Base-by-base conservation (phyloP, 2,329 filamentous ascomycete genomes). In the Arthrobotrys sphaeroides region DNA sequence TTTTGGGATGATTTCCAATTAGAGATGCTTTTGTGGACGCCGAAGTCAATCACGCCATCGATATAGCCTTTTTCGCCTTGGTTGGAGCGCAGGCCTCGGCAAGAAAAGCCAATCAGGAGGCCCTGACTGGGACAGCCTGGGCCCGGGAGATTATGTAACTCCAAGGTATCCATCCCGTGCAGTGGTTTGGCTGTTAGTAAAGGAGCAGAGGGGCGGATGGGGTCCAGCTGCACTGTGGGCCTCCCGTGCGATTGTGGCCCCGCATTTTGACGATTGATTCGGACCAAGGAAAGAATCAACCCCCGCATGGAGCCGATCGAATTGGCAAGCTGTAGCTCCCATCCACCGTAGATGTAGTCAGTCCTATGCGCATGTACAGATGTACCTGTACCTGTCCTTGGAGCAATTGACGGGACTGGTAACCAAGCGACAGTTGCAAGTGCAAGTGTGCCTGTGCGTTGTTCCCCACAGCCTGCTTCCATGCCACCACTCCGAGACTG, bases 41-140 rank as follows among this genome's bases (percentile, higher is more conserved):
- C 70, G 70, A 74, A 45, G 31, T 61, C 47, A 49, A 74, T 74
- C 70, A 74, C 70, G 70, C 70, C 62, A 74, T 74, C 70, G 62
- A 68, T 26, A 57, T 43, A 33, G 22, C 13, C 49, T 51, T 59
- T 66, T 73, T 67, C 69, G 69, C 49, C 61, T 73, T 67, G 31
- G 31, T 55, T 22, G 18, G 38, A 38, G 18, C 16, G 51, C 51
- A 60, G 53, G 18, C 22, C 55, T 43, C 57, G 36, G 40, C 60
- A 64, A 51, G 43, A 38, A 45, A 40, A 43, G n/a, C 40, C 22
- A 53, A 55, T 31, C 51, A 38, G 38, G 28, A 55, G 51, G 51
- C 28, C 31, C 38, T 4, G 51, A 18, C 18, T 24, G 51, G 31
- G 28, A 47, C 45, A 10, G 51, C 31, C 18, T 24, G 51, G 31